Conservation (phyloP, 2,329 filamentous ascomycete genomes). For the Arthrobotrys sphaeroides region DNA sequence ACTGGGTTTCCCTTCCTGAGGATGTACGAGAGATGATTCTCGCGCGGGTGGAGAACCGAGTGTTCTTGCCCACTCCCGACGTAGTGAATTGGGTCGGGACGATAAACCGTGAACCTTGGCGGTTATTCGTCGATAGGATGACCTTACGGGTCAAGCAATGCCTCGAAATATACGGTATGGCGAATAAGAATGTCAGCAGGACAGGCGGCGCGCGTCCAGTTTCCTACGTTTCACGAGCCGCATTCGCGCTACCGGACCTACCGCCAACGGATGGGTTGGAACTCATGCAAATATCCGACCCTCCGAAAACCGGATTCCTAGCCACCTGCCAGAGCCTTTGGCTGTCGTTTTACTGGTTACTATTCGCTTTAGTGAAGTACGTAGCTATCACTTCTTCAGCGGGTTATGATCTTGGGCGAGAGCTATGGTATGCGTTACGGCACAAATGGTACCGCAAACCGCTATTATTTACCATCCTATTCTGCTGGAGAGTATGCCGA, state of each 20-base stretch:
- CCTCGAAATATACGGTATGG: conserved; percentile 51
- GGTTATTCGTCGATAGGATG: conserved; percentile 23
- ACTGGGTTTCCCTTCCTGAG: conserved; percentile 59
- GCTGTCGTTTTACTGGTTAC: conserved; percentile 54
- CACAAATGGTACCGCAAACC: conserved; percentile 57
- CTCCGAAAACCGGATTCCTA: conserved; percentile 29
- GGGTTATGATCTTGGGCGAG: conserved; percentile 60
- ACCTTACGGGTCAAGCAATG: conserved; percentile 50
- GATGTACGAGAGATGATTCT: conserved; percentile 59
- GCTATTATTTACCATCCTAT: conserved; percentile 57
- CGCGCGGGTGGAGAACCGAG: conserved; percentile 58
- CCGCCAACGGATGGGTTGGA: conserved; percentile 48
- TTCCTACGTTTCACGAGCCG: conserved; percentile 44
- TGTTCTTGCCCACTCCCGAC: conserved; percentile 55
- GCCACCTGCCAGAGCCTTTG: conserved; percentile 15
- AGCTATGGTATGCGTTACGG: conserved; percentile 60
- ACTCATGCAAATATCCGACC: conserved; percentile 43
- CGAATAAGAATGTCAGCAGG: conserved; percentile 37
- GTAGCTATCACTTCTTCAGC: conserved; percentile 60
- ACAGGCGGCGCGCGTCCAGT: conserved; percentile 27
- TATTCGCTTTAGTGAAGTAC: conserved; percentile 59
- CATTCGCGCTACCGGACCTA: conserved; percentile 41
- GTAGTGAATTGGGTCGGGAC: conserved; percentile 57
- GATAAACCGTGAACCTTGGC: conserved; percentile 55
- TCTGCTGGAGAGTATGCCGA: conserved; percentile 60